A percentile compares a stretch with the other conserved stretches of the same genome.
These are phyloP conservation scores for Syzygium grande DNA, from an alignment of 345 rosid genomes.

Conservation along the genomic window DNA sequence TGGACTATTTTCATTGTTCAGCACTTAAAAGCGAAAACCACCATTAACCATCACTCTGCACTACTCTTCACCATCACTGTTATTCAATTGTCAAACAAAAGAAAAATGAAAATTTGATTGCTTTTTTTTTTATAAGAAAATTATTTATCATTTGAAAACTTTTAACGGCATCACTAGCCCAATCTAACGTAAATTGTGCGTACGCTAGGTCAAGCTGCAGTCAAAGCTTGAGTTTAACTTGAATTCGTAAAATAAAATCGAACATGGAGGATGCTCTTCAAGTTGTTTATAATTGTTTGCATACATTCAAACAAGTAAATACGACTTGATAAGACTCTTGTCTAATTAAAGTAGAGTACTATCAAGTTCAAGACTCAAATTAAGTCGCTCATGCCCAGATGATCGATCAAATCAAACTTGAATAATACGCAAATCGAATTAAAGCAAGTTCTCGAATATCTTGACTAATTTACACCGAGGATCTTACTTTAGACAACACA, in stretches of 20 bases:
- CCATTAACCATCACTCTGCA: background rate
- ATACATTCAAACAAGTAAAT: background rate
- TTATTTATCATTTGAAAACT: background rate
- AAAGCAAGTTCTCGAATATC: background rate
- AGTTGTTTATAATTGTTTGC: too few species aligned
- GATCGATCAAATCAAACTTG: background rate
- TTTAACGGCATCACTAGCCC: background rate
- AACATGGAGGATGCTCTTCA: background rate
- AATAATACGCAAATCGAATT: background rate
- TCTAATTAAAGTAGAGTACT: background rate
- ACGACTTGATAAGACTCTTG: background rate
- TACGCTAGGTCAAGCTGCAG: accelerated
- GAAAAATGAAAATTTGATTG: background rate
- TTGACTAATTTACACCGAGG: background rate
- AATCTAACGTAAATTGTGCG: background rate
- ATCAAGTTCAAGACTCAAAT: background rate
- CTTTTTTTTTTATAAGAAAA: background rate
- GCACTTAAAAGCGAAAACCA: background rate
- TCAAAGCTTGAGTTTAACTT: background rate
- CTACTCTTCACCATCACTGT: background rate
- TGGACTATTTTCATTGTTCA: background rate
- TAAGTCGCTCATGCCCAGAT: background rate
- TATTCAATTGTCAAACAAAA: background rate
- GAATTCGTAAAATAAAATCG: background rate
- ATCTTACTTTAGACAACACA: background rate